Base-by-base conservation (phyloP, 495 filamentous ascomycete species). In the Pyronema domesticum region DNA sequence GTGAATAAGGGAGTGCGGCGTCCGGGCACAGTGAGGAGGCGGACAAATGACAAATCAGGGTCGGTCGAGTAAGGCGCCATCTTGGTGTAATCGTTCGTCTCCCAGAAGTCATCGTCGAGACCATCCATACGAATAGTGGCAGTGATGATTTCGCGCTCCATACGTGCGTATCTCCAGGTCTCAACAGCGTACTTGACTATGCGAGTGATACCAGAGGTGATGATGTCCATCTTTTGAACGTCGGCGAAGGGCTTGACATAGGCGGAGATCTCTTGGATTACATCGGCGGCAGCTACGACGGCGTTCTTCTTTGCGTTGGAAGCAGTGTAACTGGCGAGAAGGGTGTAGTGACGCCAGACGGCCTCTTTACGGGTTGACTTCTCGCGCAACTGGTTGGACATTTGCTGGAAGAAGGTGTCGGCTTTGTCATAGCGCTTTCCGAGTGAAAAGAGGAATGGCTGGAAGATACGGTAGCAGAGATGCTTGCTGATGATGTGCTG, bases 131-230 rank as follows among this genome's bases (percentile, higher is more conserved):
- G 71, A 61, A 80, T 74, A 0, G 65, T 69, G 0, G 78, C 78
- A 3, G 72, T 66, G 34, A 81, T 75, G 48, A 79, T 75, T 62
- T 79, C 77, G 10, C 76, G 70, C 60, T 81, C 78, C 47, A 81
- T 74, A 0, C 78, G 73, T 0, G 78, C 78, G 60, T 78, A 76
- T 17, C 78, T 67, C 78, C 78, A 81, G 3, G 78, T 80, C 54
- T 81, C 78, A 0, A 78, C 76, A 0, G 78, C 78, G 6, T 77
- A 70, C 55, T 81, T 81, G 17, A 81, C 78, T 46, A 80, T 77
- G 51, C 73, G 72, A 23, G 74, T 68, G 8, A 81, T 73, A 7
- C 69, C 72, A 0, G 65, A 70, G 10, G 71, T 64, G 7, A 80
- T 69, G 2, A 72, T 63, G 36, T 81, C 76, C 37, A 76, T 68